Evolutionary conservation across 2,329 filamentous ascomycete genomes (phyloP), one percentile per base, ranked within the genome.

Genomic region (Colletotrichum horii): DNA sequence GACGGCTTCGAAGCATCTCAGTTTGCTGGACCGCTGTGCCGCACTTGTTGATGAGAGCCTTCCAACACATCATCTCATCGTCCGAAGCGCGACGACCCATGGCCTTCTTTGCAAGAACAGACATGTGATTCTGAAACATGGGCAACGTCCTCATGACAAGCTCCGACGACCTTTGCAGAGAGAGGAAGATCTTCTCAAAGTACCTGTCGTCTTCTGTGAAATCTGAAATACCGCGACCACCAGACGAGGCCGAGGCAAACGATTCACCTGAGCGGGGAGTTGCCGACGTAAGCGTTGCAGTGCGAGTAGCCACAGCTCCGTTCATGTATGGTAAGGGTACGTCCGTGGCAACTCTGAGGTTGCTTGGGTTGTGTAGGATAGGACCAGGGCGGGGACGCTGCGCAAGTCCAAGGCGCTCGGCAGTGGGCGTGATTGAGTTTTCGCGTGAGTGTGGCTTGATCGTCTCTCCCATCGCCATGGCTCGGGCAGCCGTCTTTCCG

Each of bases 231-330:
- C 88, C 88, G 58, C 89, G 89, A 56, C 89, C 87, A 34, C 87
- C 86, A 70, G 88, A 83, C 15, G 83, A 85, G 72, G 88, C 86
- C 0, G 93, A 92, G 3, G 88, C 89, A 82, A 97, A 97, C 0
- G 94, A 95, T 80, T 98, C 95, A 58, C 93, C 94, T 9, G 95
- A 97, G 28, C 94, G 92, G 61, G 95, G 95, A 1, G 95, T 97
- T n/a, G 89, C 89, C 77, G 85, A 92, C 71, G 83, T 89, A 83
- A 88, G 85, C 4, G 88, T 89, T 3, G 89, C 88, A 32, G 89
- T 89, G 26, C 91, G 88, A 16, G 86, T 81, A 28, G 78, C 81
- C 9, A 26, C 65, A 8, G 30, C 28, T n/a, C 69, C 73, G 75
- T 90, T 90, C 70, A 89, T 81, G 66, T 88, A 90, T 1, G 88